Evolutionary conservation across 1,284 basidiomycete genomes (phyloP), one percentile per base, ranked within the genome.

Genomic region (Ceratobasidium sp.): DNA sequence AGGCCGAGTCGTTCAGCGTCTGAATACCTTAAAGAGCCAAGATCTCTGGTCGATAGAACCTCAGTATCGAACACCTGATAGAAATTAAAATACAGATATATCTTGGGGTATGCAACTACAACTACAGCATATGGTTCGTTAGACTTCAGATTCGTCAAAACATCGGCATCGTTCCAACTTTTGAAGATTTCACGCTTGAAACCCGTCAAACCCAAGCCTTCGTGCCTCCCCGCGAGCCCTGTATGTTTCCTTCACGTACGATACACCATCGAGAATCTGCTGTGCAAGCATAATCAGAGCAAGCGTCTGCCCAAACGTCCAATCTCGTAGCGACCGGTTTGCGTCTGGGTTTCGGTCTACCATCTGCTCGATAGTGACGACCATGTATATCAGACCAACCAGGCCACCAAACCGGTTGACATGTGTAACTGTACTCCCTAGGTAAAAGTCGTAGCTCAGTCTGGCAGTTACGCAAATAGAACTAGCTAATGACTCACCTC

Each of bases 211-310:
- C 10, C 46, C 46, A 49, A 15, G 20, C 20, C 20, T 44, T 63
- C 44, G 61, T 9, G 20, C 53, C 49, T 55, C 49, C 26, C 26
- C 13, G 15, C 67, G 46, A 7, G 9, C n/a, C 44, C 51, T 46
- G 18, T 15, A 10, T 10, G 58, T 58, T 28, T 49, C 42, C 58
- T 63, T 63, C 18, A 33, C 15, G 23, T 73, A 64, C 1, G 56
- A 51, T 15, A n/a, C 20, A 33, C 71, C 49, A n/a, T 73, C 71
- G 3, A 73, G 20, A 23, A 73, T 0, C 33, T 73, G 71, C 28
- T 73, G 71, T 12, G 55, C 71, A 9, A 73, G 58, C 71, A 73
- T 73, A 23, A 73, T 61, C 10, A 73, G 56, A 7, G 71, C 71
- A 49, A 73, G 40, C 5, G 71, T 73, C 51, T 73, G 71, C 20